A percentile compares a stretch with the other conserved stretches of the same genome.
phyloP scores from a whole-genome alignment of 495 filamentous ascomycete genomes.

The Cercophora sp. region DNA sequence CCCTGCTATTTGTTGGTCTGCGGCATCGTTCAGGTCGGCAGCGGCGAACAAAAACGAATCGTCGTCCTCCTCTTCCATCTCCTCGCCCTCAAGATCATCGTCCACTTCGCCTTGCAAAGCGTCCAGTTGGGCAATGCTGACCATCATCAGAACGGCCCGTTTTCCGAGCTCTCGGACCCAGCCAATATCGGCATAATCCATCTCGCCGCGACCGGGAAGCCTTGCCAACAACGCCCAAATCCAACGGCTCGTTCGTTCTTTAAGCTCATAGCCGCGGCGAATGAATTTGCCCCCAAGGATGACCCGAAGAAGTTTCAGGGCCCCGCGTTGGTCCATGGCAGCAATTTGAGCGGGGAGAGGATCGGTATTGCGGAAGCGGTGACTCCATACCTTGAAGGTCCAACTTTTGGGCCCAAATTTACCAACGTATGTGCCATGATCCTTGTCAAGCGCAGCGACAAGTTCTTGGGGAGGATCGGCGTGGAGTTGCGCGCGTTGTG shows the following conservation, averaged over 20 bases:
- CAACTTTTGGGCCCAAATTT: conserved; percentile 36
- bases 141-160: conserved; percentile 51
- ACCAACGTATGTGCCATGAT: conserved; percentile 55
- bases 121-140: conserved; percentile 47
- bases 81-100: conserved; percentile 20
- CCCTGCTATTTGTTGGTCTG: conserved; percentile 13
- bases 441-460: conserved; percentile 48
- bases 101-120: conserved; percentile 37
- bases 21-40: conserved; percentile 21
- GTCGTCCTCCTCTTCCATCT: conserved; percentile 24
- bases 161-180: conserved; percentile 57
- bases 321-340: conserved; percentile 59
- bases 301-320: conserved; percentile 52
- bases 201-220: conserved; percentile 52
- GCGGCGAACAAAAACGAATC: no score
- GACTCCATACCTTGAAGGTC: conserved; percentile 51
- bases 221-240: conserved; percentile 59
- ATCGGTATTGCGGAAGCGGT: conserved; percentile 45
- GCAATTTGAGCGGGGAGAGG: conserved; percentile 67
- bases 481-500: conserved; percentile 56
- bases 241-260: conserved; percentile 52
- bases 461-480: conserved; percentile 47
- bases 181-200: conserved; percentile 55
- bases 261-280: conserved; percentile 41
- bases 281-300: conserved; percentile 45